These are phyloP conservation scores for Phenoliferia sp. DNA, from an alignment of 1,284 basidiomycete species.

Conservation along the genomic window DNA sequence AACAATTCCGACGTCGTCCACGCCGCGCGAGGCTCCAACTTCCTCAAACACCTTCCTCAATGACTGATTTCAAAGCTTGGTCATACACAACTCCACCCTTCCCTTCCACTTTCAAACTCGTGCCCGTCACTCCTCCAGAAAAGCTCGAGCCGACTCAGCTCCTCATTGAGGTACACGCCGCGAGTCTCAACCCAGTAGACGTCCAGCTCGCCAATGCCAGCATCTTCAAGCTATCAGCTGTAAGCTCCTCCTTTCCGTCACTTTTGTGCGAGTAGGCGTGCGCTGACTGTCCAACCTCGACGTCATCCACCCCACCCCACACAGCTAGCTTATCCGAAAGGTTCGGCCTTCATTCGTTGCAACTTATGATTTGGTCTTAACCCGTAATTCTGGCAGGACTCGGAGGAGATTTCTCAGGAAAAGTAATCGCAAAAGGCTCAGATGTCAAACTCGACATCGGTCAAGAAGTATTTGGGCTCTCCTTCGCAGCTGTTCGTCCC, in stretches of 20 bases:
- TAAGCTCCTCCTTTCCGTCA: constrained; percentile 54
- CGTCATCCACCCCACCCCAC: too few relatives aligned
- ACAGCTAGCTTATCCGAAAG: constrained; percentile 10
- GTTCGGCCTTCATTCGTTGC: not conserved
- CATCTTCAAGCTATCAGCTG: constrained; percentile 47
- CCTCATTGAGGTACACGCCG: constrained; percentile 72
- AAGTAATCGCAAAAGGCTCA: constrained; percentile 49
- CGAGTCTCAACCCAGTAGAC: constrained; percentile 58
- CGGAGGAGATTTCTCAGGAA: constrained; percentile 55
- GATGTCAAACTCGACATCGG: constrained; percentile 53
- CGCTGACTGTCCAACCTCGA: too few relatives aligned
- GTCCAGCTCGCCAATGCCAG: constrained; percentile 1
- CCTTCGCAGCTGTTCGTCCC: constrained; percentile 13
- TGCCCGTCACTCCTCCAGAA: constrained; percentile 2
- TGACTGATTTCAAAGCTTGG: constrained; percentile 26
- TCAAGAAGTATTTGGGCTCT: constrained; percentile 57
- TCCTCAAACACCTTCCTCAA: too few relatives aligned
- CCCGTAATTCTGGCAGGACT: constrained; percentile 1
- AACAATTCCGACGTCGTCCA: too few relatives aligned
- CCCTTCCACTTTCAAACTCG: constrained; percentile 11
- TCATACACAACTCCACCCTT: constrained; percentile 15
- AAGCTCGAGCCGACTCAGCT: constrained; percentile 43
- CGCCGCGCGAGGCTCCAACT: too few relatives aligned
- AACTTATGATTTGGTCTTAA: not conserved
- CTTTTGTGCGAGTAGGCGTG: too few relatives aligned